Base-by-base conservation (phyloP, 2,329 filamentous ascomycete species). In the Corinectria fuckeliana region DNA sequence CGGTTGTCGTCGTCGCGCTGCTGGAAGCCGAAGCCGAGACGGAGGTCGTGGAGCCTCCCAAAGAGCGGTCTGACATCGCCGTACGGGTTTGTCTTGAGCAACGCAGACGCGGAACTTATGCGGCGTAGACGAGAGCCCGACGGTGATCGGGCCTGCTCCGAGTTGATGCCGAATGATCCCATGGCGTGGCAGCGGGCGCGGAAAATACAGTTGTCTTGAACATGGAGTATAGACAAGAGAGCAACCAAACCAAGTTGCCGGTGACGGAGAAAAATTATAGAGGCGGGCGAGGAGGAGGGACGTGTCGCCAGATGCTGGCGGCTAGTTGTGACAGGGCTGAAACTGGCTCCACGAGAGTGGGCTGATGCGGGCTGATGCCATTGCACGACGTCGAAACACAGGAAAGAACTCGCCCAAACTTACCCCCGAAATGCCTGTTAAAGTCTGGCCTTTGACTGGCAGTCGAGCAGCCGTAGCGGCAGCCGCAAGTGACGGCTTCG, bases 401-500 rank as follows among this genome's bases (percentile, higher is more conserved):
- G 44, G 50, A 49, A 26, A 55, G 23, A 34, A 47, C 14, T 13
- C 16, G 42, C n/a, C n/a, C n/a, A n/a, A 44, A 65, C 72, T 62
- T 63, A 75, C 74, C 67, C 70, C 71, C 18, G 71, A 70, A 42
- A 73, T 70, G 56, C 63, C 63, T 6, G 67, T 61, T 55, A 81
- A 69, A 49, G 79, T 77, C 51, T 78, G 75, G 47, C 78, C 80
- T 70, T 81, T 85, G 60, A 84, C 72, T 32, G 72, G 71, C 36
- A 78, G 74, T 64, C 79, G 80, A 56, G 75, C 71, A 54, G 74
- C 79, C 49, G 75, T 73, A 32, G 77, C 77, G 56, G 79, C 76
- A 60, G 77, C 71, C 28, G 75, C 70, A 49, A 75, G 72, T 13
- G 79, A 72, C 42, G 76, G 73, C 58, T 74, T 79, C 28, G 77